Percentiles rank a stretch among this genome's conserved stretches.
phyloP scores from a whole-genome alignment of 768 basidiomycete genomes.

The Clitopilus hobsonii region DNA sequence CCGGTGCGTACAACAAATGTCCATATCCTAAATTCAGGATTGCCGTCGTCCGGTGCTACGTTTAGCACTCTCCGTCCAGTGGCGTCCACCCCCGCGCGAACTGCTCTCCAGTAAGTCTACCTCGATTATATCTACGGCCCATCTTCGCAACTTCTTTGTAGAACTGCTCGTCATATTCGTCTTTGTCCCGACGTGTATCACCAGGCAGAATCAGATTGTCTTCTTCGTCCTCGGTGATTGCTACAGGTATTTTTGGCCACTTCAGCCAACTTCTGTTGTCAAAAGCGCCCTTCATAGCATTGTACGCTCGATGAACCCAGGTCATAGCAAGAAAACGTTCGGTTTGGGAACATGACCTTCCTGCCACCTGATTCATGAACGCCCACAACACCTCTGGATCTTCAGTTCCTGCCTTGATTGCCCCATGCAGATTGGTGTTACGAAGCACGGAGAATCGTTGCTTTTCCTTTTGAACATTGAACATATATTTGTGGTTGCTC shows the following conservation, averaged over 20 bases:
- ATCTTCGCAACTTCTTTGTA: background rate
- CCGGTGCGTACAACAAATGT: too few relatives aligned
- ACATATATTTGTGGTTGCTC: background rate
- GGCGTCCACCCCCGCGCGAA: too few relatives aligned
- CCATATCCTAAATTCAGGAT: background rate
- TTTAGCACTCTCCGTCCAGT: too few relatives aligned
- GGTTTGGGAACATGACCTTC: conserved; percentile 9
- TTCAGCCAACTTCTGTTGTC: conserved; percentile 14
- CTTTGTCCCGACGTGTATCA: conserved; percentile 2
- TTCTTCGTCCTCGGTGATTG: too few relatives aligned
- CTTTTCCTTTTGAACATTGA: background rate
- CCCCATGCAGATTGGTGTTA: conserved; percentile 15
- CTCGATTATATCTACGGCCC: too few relatives aligned
- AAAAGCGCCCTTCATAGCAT: too few relatives aligned
- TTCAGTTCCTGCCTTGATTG: conserved; percentile 7
- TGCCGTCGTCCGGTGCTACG: too few relatives aligned
- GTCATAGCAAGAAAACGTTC: conserved; percentile 17
- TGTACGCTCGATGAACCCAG: conserved; percentile 4
- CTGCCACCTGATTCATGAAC: conserved; percentile 27
- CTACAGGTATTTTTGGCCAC: conserved; percentile 17
- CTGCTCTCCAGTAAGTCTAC: too few relatives aligned
- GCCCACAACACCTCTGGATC: conserved; percentile 5
- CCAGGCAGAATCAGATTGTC: too few relatives aligned
- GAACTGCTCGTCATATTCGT: conserved; percentile 6
- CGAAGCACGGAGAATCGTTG: conserved; percentile 24